Evolutionary conservation across 371 early-diverging fungal species (phyloP).

Genomic region (Mucor racemosus): DNA sequence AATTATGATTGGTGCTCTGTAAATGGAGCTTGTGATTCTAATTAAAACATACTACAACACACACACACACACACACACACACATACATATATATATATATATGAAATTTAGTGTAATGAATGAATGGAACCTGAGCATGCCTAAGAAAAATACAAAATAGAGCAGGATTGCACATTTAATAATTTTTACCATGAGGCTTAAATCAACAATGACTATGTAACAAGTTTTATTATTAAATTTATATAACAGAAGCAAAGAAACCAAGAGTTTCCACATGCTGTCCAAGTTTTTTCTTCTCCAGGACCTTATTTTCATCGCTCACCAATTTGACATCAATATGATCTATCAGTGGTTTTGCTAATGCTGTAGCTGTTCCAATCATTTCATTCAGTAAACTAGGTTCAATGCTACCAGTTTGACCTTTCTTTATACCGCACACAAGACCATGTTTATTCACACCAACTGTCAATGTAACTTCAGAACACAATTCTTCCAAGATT

Average conservation of each 20-base stretch:
- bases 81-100: no score
- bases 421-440: constrained; percentile 86
- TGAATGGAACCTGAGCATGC: no score
- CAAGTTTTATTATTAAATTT: background rate
- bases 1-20: no score
- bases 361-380: constrained; percentile 70
- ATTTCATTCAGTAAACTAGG: constrained; percentile 80
- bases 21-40: no score
- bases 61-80: no score
- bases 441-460: constrained; percentile 81
- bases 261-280: constrained; percentile 61
- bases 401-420: constrained; percentile 74
- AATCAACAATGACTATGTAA: no score
- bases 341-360: constrained; percentile 63
- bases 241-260: constrained; percentile 64
- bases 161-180: no score
- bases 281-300: constrained; percentile 51
- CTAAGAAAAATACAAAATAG: no score
- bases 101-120: no score
- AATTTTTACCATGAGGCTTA: no score
- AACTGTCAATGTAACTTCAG: constrained; percentile 80
- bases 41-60: no score
- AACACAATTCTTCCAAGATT: constrained; percentile 84
- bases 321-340: constrained; percentile 58
- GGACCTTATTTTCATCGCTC: constrained; percentile 51